Evolutionary conservation across 1,284 basidiomycete species (phyloP), one percentile per base, ranked within the genome.

Genomic region (Leccinum subspadiceum): DNA sequence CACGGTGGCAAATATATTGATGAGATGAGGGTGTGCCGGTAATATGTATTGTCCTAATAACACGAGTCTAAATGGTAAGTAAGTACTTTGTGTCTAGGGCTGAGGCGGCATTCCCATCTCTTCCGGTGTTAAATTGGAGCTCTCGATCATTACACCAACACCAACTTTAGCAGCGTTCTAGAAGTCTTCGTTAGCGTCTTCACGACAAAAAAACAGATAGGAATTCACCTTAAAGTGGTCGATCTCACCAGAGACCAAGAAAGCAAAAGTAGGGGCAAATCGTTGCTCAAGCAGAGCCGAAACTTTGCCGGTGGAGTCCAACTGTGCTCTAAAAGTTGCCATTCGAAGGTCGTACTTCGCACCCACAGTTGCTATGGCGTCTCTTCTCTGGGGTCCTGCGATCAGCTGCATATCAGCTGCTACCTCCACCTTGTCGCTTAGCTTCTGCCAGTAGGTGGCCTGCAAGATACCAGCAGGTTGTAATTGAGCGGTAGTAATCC

Each of bases 351-450:
- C 96, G 75, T 96, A 99, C 78, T 97, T 98, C 61, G 94, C 94
- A 56, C 94, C 96, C 20, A 98, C 75, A 20, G 95, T 97, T 12
- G 95, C 92, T 54, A 95, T 79, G 7, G 96, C 96, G 71, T 98
- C 96, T 68, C 97, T 83, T 74, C 93, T 88, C 60, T 81, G 78
- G 3, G 90, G 88, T 49, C 87, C 83, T 56, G 90, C 86, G 62
- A 96, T 83, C 60, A 96, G 77, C 74, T 95, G 89, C 65, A 99
- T 78, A 71, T 99, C 96, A 37, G 94, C 94, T 13, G 93, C 97
- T n/a, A 96, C 94, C 62, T 99, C 96, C n/a, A 99, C 92, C 78
- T 96, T 96, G 61, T 97, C 94, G 75, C 88, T 90, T 60, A 99
- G 78, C 74, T 93, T 93, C 67, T 98, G 96, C 92, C 93, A 98